Conservation (phyloP, 371 early-diverging fungal genomes). For the Zychaea mexicana region DNA sequence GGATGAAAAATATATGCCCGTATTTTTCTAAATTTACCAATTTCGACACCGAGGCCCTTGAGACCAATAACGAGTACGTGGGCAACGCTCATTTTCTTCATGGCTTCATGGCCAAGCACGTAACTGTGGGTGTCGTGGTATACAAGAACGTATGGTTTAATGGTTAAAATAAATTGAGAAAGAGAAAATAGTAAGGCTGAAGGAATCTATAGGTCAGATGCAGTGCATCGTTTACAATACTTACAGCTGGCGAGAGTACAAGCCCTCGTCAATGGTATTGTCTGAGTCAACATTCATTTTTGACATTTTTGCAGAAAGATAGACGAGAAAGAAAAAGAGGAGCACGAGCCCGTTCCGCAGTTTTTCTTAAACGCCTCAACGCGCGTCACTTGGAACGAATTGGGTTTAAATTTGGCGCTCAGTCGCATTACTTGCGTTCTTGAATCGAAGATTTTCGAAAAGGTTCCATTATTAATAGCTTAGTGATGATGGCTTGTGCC, state of each 20-base stretch:
- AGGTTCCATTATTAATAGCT: not conserved
- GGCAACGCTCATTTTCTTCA: conserved; percentile 97
- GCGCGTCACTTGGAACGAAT: not conserved
- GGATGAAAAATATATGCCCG: not conserved
- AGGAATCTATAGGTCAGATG: not conserved
- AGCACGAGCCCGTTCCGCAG: conserved; percentile 1
- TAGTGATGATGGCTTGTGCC: too few species aligned
- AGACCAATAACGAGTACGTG: conserved; percentile 97
- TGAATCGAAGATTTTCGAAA: not conserved
- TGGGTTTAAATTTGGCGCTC: not conserved
- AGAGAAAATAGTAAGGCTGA: not conserved
- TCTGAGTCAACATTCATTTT: conserved; percentile 47
- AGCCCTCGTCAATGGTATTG: conserved; percentile 88
- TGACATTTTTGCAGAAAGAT: conserved; percentile 13
- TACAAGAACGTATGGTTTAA: conserved; percentile 5
- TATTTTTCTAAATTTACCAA: conserved; percentile 63
- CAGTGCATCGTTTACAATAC: conserved; percentile 17
- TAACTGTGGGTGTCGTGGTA: conserved; percentile 82
- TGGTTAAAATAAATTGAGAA: not conserved
- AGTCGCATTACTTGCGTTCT: not conserved
- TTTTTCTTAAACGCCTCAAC: not conserved
- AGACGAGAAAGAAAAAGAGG: not conserved
- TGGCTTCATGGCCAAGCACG: conserved; percentile 99
- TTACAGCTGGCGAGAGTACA: conserved; percentile 98
- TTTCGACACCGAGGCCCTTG: conserved; percentile 98